A percentile compares a stretch with the other conserved stretches of the same genome.
phyloP scores from a whole-genome alignment of 1,284 basidiomycete genomes.

The Gastroboletus turbinatus region DNA sequence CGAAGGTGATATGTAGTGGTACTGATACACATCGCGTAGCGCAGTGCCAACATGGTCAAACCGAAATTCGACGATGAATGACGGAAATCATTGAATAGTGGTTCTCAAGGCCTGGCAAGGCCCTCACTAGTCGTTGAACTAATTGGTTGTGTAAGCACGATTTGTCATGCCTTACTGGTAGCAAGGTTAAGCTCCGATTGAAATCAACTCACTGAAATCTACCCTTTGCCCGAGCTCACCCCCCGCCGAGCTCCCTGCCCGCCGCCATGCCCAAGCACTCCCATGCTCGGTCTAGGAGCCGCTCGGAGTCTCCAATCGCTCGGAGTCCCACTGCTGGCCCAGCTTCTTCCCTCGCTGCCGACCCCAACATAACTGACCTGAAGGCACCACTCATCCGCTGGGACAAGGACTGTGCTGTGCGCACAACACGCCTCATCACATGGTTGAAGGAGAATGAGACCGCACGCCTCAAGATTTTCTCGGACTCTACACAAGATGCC shows the following conservation, averaged over 20 bases:
- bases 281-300: background rate
- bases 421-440: background rate
- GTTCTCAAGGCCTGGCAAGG: too few species aligned
- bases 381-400: background rate
- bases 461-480: background rate
- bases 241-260: background rate
- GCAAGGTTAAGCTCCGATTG: background rate
- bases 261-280: background rate
- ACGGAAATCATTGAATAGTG: too few species aligned
- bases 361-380: background rate
- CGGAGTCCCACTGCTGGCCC: background rate
- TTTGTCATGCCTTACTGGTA: too few species aligned
- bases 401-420: background rate
- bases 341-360: background rate
- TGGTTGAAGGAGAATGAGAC: background rate
- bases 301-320: background rate
- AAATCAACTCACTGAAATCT: background rate
- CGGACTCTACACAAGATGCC: background rate
- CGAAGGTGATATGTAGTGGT: too few species aligned
- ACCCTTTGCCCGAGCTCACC: background rate
- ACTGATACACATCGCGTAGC: too few species aligned
- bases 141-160: too few species aligned
- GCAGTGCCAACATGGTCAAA: too few species aligned
- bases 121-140: too few species aligned
- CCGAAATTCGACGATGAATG: too few species aligned